Evolutionary conservation across 1,139 yeast species (phyloP), one percentile per base, ranked within the genome.

Genomic region (Blastobotrys buckinghamii): DNA sequence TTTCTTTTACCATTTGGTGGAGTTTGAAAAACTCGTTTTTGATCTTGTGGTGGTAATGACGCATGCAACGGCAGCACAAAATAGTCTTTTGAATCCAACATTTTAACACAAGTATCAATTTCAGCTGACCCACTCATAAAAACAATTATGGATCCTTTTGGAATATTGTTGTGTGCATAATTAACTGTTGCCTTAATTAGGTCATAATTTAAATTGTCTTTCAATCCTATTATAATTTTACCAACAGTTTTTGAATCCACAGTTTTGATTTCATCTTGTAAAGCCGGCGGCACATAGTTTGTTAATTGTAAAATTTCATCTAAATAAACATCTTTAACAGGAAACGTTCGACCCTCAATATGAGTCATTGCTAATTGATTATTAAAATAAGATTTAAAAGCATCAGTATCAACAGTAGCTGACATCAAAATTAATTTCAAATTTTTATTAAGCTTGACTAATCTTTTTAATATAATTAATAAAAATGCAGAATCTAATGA

Each of bases 101-200:
- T 55, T 2, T 63, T 50, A 22, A 82, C 69, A 50, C 89, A 79
- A 45, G 76, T 77, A 50, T 76, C 81, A 52, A 92, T 90, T 64
- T 92, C 97, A 66, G 85, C 82, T 2, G 87, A 84, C 65, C 98
- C 98, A 0, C 97, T 96, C 58, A 92, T 67, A 62, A 92, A 92
- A 0, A 92, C 75, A 51, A 92, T 72, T 41, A 92, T 83, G 1
- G 96, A 84, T 0, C 97, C 97, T 45, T 77, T 76, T 1, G 64
- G 59, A 19, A 86, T 66, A 35, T 72, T 68, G 1, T 61, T 49
- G 59, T 87, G 81, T 19, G 88, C 73, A 43, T 75, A 66, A 3
- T 63, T 52, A 15, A 86, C 82, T 6, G 85, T 65, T 26, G 74
- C 68, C 0, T 81, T 76, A 24, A 90, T 74, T 46, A 92, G 68